phyloP scores from a whole-genome alignment of 768 basidiomycete genomes.

The Leccinum fibrillosum region DNA sequence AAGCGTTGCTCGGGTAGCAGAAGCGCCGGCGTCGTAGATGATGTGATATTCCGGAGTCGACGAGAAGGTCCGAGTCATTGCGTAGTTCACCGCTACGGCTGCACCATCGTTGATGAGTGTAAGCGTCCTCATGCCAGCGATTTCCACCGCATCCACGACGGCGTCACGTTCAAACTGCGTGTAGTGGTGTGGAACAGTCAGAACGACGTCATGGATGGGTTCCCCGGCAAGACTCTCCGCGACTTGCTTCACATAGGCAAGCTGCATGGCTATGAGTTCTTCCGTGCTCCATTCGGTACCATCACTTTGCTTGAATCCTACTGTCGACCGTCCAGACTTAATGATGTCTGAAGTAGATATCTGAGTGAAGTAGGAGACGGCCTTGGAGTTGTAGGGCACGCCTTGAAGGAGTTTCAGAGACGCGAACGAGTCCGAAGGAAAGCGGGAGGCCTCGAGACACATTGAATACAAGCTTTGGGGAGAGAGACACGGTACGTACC shows the following conservation, averaged over 20 bases:
- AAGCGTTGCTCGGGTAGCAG: conserved; percentile 73
- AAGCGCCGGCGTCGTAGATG: conserved; percentile 93
- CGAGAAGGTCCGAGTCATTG: conserved; percentile 88
- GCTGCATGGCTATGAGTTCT: conserved; percentile 92
- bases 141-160: conserved; percentile 86
- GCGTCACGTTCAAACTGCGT: conserved; percentile 90
- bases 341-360: conserved; percentile 53
- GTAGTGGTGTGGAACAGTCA: conserved; percentile 90
- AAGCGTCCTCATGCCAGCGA: conserved; percentile 80
- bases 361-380: conserved; percentile 54
- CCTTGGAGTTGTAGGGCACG: conserved; percentile 55
- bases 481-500: conserved; percentile 45
- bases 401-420: conserved; percentile 84
- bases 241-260: conserved; percentile 84
- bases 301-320: conserved; percentile 56
- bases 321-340: conserved; percentile 58
- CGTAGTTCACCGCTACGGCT: conserved; percentile 96
- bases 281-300: conserved; percentile 77
- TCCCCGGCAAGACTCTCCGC: conserved; percentile 77
- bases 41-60: conserved; percentile 77
- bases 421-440: conserved; percentile 83
- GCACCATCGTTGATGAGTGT: conserved; percentile 91
- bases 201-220: conserved; percentile 76
- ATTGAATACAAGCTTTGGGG: neutral
- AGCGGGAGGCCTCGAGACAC: conserved; percentile 74